Evolutionary conservation across 225 moss, liverwort and hornwort genomes (phyloP), one percentile per base, ranked within the genome.

Genomic region (Marchantia paleacea): DNA sequence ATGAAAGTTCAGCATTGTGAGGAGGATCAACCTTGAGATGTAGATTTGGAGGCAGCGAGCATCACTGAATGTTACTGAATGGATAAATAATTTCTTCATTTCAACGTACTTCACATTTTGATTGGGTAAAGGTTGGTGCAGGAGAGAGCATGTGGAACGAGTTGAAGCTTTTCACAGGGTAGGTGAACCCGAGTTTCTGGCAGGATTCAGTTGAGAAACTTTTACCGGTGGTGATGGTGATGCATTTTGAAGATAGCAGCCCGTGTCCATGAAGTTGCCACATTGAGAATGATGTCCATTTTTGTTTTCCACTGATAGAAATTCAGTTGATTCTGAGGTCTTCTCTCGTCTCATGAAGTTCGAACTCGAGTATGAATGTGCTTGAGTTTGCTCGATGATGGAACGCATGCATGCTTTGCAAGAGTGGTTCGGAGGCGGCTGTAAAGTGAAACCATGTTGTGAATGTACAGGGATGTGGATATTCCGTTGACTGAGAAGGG

Each of bases 401-500:
- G 39, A 39, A 39, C 39, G 39, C 39, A 2, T 39, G 39, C 39
- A 39, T 39, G 39, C 39, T 39, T 2, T 39, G 39, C 39, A 5
- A 39, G 39, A 39, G 39, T 39, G 39, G 39, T 39, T 39, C 2
- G 39, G 39, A 39, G 3, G 39, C 39, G 39, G 39, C 39, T 39
- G 39, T 39, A 5, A 39, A 39, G 39, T 5, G 39, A 39, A 39
- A 39, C 39, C 39, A 1, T 57, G 57, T 57, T 4, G 14, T 57
- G 19, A 19, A 57, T 69, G 53, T 25, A 26, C 85, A 96, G 95
- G 86, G 96, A 96, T 68, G 96, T 93, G 10, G 96, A 93, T 83
- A 96, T 96, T 82, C 93, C 96, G 14, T 86, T 96, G 82, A 96
- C 96, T 62, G 93, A 94, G 86, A 90, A 91, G 75, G 96, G 96